A percentile compares a stretch with the other conserved stretches of the same genome.
phyloP scores from a whole-genome alignment of 495 filamentous ascomycete species.

The Penicillium daleae region DNA sequence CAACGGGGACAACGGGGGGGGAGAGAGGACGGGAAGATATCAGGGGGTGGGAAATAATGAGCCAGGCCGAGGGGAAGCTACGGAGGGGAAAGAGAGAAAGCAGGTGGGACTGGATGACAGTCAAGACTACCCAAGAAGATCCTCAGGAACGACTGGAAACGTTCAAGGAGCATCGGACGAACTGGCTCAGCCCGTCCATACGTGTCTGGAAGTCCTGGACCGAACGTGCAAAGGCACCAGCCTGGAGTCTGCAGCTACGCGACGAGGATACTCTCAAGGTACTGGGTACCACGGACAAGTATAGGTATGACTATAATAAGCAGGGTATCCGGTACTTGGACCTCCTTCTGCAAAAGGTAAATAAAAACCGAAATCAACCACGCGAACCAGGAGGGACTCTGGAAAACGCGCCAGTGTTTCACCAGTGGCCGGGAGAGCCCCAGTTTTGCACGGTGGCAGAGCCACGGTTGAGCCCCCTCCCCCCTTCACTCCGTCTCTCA shows the following conservation, averaged over 20 bases:
- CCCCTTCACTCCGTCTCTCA: slow-evolving; percentile 31
- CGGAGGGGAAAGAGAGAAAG: slow-evolving; percentile 2
- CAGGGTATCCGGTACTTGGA: background rate
- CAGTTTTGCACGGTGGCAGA: slow-evolving; percentile 10
- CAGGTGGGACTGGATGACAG: slow-evolving; percentile 4
- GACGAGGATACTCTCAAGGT: background rate
- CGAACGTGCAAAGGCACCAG: background rate
- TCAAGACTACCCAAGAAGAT: background rate
- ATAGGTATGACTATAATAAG: background rate
- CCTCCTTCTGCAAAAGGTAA: background rate
- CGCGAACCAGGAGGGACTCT: slow-evolving; percentile 23
- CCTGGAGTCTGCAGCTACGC: slow-evolving; percentile 1
- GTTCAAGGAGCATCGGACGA: slow-evolving; percentile 7
- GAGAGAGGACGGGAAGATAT: slow-evolving; percentile 14
- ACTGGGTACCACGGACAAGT: background rate
- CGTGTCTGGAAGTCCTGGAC: background rate
- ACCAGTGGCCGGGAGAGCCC: slow-evolving; percentile 25
- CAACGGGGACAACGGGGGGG: no score
- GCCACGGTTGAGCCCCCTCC: slow-evolving; percentile 11
- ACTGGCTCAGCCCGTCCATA: slow-evolving; percentile 3
- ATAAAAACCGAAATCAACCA: slow-evolving; percentile 23
- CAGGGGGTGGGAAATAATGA: slow-evolving; percentile 17
- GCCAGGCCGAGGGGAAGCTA: slow-evolving; percentile 9
- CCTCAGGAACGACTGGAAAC: background rate
- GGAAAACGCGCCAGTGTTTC: slow-evolving; percentile 50